Base-by-base conservation (phyloP, 2,329 filamentous ascomycete species). In the Aspergillus calidoustus region DNA sequence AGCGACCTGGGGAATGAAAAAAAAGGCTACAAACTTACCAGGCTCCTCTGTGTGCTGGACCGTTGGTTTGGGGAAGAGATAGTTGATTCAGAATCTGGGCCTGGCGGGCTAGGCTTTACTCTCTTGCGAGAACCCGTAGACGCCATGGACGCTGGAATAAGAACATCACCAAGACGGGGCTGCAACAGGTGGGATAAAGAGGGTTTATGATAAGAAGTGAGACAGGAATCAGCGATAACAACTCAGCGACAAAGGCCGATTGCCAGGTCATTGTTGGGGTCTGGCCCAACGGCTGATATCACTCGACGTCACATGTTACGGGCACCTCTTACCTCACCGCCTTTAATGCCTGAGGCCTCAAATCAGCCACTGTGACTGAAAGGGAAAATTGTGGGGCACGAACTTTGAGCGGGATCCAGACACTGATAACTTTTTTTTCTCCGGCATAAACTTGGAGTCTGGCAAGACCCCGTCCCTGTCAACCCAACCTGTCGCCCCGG, bases 81-180 rank as follows among this genome's bases (percentile, higher is more conserved):
- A 66, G 62, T 68, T 58, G 70, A 70, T 57, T 69, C 68, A 53
- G 70, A 71, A 64, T 71, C 71, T 67, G 64, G 70, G 62, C 70
- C 70, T 62, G 72, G 70, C 53, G 70, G 73, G 66, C 74, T 79
- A 67, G 75, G 74, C 69, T 80, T 80, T 66, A 77, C 70, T 72
- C 76, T 74, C 74, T 80, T 80, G 68, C 77, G 74, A 71, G 78
- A 75, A 72, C 76, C 76, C 77, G 71, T 74, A 63, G 70, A 69
- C 69, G 75, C 74, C 76, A 79, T 77, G 70, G 69, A 71, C 62
- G 68, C 60, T 60, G 64, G 57, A 44, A 63, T 60, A 67, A 66
- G 68, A 64, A 71, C 77, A 79, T 79, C 66, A 77, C 75, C 71
- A 66, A 56, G 25, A 34, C n/a, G 3, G 9, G 19, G 25, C n/a